Evolutionary conservation across 768 basidiomycete species (phyloP), one percentile per base, ranked within the genome.

Genomic region (Lentinula edodes): DNA sequence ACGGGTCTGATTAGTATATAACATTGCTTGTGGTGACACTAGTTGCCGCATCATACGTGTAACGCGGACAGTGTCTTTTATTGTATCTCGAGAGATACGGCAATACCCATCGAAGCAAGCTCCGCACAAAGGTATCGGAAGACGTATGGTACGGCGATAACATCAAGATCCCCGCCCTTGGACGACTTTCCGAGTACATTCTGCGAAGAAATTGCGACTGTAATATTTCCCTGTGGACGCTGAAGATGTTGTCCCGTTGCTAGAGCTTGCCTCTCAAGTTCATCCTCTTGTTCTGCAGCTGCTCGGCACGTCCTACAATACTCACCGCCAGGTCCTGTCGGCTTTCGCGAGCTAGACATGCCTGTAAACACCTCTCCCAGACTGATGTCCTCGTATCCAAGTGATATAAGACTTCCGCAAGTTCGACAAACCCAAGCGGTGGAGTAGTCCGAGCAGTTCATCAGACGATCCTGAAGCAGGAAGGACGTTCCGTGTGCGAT

Each of bases 361-460:
- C 83, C 86, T 58, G 79, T 72, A 58, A 81, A 78, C 59, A 77
- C 78, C 72, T 87, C 87, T 60, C 91, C 89, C 18, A 91, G 78
- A 63, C 79, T 83, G 70, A 88, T 79, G 71, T 97, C 93, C 64
- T 98, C 95, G 74, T 96, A 98, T 23, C 97, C 97, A 58, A 99
- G 81, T 8, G 95, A 95, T 67, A 98, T 92, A 58, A 99, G 81
- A 70, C 92, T 95, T 16, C 97, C 97, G 71, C 97, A 99, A 2
- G 88, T 90, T 58, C 97, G 84, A 74, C 97, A 99, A 10, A 98
- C 95, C 97, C 97, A 99, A 3, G 97, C 93, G 0, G 95, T 98
- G 32, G 97, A 98, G 74, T 98, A 99, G 75, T 99, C 97, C 32
- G 96, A 98, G 72, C 97, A 99, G 76, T 99, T 99, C 97, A 99